These are phyloP conservation scores for Paracorniculantispora psalliotae DNA, from an alignment of 2,329 filamentous ascomycete species.

Conservation along the genomic window DNA sequence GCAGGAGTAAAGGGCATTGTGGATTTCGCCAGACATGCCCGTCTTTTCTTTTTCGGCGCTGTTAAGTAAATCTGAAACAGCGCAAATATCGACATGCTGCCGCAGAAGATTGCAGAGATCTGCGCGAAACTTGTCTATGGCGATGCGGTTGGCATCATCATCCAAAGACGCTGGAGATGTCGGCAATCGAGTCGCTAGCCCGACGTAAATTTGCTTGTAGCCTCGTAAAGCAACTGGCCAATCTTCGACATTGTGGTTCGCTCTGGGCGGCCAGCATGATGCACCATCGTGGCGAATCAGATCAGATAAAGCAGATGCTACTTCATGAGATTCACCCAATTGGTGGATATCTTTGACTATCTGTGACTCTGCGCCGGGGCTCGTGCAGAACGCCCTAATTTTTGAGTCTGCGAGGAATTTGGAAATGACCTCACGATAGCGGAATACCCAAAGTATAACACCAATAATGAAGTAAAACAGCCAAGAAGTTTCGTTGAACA, in stretches of 20 bases:
- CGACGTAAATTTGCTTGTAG: slow-evolving; percentile 27
- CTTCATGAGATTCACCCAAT: not conserved
- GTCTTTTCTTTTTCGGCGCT: not conserved
- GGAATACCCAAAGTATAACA: not conserved
- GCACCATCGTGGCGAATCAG: not conserved
- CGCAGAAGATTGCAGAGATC: slow-evolving; percentile 18
- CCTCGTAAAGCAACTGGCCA: slow-evolving; percentile 26
- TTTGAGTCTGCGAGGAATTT: not conserved
- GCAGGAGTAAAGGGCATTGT: not conserved
- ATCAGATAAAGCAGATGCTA: not conserved
- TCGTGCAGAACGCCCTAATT: not conserved
- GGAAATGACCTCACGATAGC: not conserved
- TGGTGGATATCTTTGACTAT: not conserved
- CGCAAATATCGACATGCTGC: slow-evolving; percentile 20
- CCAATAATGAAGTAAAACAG: not conserved
- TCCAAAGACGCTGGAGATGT: slow-evolving; percentile 21
- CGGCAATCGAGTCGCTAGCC: slow-evolving; percentile 24
- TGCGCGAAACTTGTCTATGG: slow-evolving; percentile 20
- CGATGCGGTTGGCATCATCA: slow-evolving; percentile 22
- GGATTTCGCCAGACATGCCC: not conserved
- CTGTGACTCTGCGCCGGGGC: not conserved
- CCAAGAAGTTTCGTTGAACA: not conserved
- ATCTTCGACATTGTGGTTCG: not conserved
- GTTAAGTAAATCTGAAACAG: not conserved
- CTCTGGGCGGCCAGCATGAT: not conserved